Conservation (phyloP, 2,329 filamentous ascomycete species). For the Emmonsia crescens region DNA sequence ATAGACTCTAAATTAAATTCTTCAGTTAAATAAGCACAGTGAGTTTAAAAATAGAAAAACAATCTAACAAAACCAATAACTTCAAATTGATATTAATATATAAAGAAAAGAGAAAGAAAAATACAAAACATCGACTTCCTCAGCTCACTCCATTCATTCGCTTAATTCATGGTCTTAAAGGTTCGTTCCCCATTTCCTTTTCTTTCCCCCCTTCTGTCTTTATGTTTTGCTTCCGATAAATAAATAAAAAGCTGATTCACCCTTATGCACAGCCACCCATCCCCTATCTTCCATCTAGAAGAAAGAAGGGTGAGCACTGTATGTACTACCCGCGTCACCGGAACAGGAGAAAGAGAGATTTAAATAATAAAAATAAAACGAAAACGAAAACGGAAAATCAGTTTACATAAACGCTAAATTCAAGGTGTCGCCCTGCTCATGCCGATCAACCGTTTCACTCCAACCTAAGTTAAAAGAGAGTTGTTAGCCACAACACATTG, state of each 20-base stretch:
- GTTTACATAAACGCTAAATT: slow-evolving; percentile 7
- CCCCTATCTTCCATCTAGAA: not conserved
- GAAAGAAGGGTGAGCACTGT: not conserved
- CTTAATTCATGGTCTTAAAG: not conserved
- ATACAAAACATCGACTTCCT: not conserved
- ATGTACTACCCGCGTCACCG: not conserved
- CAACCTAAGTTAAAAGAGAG: slow-evolving; percentile 42
- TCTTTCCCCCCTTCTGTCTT: no score
- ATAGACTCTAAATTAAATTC: no score
- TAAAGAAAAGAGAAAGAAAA: not conserved
- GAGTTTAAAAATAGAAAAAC: no score
- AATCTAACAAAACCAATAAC: not conserved
- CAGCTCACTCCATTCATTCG: not conserved
- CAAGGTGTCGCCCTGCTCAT: slow-evolving; percentile 68
- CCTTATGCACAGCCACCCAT: not conserved
- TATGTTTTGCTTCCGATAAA: not conserved
- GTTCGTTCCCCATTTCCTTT: not conserved
- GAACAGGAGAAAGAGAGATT: not conserved
- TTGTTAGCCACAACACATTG: slow-evolving; percentile 4
- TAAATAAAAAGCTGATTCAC: not conserved
- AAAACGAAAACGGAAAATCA: not conserved
- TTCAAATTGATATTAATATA: not conserved
- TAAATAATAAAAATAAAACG: not conserved
- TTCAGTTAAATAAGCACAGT: no score
- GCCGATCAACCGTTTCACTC: slow-evolving; percentile 64